Conservation (phyloP, 352 stramenopile genomes). For the Thraustochytrium sp. region DNA sequence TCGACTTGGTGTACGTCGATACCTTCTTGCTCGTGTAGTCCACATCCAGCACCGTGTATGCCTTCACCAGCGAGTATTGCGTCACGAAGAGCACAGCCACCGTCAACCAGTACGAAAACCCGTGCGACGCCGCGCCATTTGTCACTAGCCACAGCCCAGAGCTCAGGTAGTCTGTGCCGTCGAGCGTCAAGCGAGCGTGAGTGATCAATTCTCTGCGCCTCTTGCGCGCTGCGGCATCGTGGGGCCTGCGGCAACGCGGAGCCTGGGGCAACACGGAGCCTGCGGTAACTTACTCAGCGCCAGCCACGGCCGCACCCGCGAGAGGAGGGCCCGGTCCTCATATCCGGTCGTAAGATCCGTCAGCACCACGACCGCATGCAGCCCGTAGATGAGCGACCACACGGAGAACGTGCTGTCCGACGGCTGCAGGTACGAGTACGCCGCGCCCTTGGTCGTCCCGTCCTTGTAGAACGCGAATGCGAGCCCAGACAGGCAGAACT, state of each 20-base stretch:
- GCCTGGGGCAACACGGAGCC: too few relatives aligned
- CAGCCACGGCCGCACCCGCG: not conserved
- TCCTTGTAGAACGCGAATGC: not conserved
- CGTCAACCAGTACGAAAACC: slow-evolving; percentile 7
- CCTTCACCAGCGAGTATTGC: not conserved
- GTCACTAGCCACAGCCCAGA: not conserved
- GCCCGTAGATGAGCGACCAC: slow-evolving; percentile 6
- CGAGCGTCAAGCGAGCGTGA: too few relatives aligned
- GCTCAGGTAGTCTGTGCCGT: not conserved
- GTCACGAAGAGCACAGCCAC: not conserved
- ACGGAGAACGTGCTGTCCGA: not conserved
- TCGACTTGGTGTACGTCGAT: not conserved
- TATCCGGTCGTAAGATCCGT: not conserved
- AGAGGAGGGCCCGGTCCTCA: not conserved
- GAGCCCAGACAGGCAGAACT: not conserved
- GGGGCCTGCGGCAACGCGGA: too few relatives aligned
- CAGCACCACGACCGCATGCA: not conserved
- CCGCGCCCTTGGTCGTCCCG: not conserved
- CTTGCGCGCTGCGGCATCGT: too few relatives aligned
- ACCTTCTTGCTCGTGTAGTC: not conserved
- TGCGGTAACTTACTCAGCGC: not conserved
- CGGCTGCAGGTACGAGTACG: slow-evolving; percentile 18
- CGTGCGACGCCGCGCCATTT: not conserved
- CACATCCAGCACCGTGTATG: not conserved
- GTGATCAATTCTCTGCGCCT: too few relatives aligned